A percentile compares a stretch with the other conserved stretches of the same genome.
phyloP scores from a whole-genome alignment of 805 yeast species.

The Monosporozyma aerobia region DNA sequence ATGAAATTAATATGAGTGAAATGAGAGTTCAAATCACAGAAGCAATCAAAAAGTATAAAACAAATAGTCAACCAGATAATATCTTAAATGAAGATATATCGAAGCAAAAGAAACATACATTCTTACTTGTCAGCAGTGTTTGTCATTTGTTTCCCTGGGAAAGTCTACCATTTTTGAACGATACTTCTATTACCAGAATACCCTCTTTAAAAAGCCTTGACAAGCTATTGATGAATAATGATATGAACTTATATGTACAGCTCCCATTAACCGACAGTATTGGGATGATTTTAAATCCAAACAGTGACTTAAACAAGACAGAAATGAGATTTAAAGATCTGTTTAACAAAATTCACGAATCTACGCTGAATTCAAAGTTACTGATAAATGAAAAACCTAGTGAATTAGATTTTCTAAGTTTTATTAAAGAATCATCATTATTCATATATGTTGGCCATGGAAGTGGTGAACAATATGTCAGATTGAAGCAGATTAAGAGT shows the following conservation, averaged over 20 bases:
- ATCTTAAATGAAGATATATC: constrained; percentile 1
- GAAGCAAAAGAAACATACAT: constrained; percentile 40
- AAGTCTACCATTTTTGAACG: constrained; percentile 48
- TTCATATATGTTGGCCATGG: constrained; percentile 91
- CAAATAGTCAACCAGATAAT: neutral
- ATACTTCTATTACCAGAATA: constrained; percentile 57
- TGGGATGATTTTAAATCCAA: constrained; percentile 71
- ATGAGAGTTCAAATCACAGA: constrained; percentile 45
- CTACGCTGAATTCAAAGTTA: constrained; percentile 41
- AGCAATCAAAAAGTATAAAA: constrained; percentile 31
- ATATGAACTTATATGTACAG: constrained; percentile 7
- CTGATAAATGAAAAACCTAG: constrained; percentile 46
- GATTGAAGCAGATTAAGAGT: constrained; percentile 43
- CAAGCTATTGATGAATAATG: constrained; percentile 25
- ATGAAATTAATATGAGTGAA: constrained; percentile 52
- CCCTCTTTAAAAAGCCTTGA: constrained; percentile 51
- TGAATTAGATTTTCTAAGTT: constrained; percentile 41
- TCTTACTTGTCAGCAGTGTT: constrained; percentile 57
- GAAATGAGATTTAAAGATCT: constrained; percentile 44
- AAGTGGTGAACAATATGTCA: constrained; percentile 81
- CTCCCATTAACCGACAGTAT: constrained; percentile 31
- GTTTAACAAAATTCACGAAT: constrained; percentile 29
- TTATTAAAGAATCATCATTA: constrained; percentile 37
- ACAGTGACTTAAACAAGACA: constrained; percentile 63
- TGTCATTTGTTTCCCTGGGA: constrained; percentile 90